Base-by-base conservation (phyloP, 169 alveolate genomes). In the Plasmodium relictum region DNA sequence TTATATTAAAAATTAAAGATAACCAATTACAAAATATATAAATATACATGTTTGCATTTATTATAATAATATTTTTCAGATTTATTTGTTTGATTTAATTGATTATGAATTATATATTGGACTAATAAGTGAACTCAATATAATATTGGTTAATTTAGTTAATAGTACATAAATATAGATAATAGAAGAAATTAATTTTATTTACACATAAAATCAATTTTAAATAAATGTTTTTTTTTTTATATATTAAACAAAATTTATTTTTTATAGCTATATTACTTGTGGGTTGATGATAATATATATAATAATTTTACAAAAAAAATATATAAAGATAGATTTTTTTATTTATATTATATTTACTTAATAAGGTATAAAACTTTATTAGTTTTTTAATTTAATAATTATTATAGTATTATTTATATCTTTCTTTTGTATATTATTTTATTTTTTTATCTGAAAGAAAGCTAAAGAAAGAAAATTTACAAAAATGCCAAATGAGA, bases 231-330 rank as follows among this genome's bases (percentile, higher is more conserved):
- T 2, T 31, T 31, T 31, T 31, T 31, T 50, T 72, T 20, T 26
- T 48, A 22, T 48, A 22, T 37, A 61, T 24, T 20, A 22, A 26
- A 18, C 16, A 39, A 45, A 74, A 22, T 39, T 26, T 42, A n/a
- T 65, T 62, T 5, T 70, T 56, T 52, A 20, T 54, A 86, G 92
- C 44, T 50, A 63, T 86, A 86, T 63, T 86, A 58, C 59, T 54
- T 86, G 6, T 86, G 92, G 92, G 88, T 20, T 39, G 73, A 86
- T 86, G 87, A 86, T 16, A 41, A 86, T 31, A 86, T 86, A 42
- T 86, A 59, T 42, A 70, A 86, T 69, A 86, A 71, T 31, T 86
- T 70, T 71, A 86, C 92, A 16, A 70, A 86, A 58, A 71, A 61
- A 54, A 48, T 86, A 42, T 86, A 86, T 56, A 10, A 62, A 56